Conservation (phyloP, 495 filamentous ascomycete species). For the Aspergillus cristatus region DNA sequence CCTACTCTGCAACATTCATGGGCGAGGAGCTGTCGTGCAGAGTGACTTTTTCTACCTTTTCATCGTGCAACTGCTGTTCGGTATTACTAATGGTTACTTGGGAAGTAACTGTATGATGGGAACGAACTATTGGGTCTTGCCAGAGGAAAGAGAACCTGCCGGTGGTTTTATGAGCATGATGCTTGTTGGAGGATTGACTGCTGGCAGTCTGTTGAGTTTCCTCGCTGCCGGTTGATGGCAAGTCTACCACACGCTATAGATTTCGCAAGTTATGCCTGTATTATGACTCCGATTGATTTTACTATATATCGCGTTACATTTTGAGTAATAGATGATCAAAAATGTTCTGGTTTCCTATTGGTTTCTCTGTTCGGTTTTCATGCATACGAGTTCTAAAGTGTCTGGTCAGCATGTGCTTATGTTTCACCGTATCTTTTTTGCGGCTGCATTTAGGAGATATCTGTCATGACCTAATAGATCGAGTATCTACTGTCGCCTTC, state of each 20-base stretch:
- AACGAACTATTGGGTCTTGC: slow-evolving; percentile 65
- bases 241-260: neutral
- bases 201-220: slow-evolving; percentile 86
- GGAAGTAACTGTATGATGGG: slow-evolving; percentile 86
- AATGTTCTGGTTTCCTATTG: too few relatives aligned
- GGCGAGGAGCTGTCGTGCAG: slow-evolving; percentile 53
- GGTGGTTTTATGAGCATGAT: slow-evolving; percentile 92
- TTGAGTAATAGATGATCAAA: too few relatives aligned
- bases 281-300: neutral
- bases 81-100: slow-evolving; percentile 76
- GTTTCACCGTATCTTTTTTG: too few relatives aligned
- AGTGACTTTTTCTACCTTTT: slow-evolving; percentile 86
- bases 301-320: too few relatives aligned
- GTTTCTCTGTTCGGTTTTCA: too few relatives aligned
- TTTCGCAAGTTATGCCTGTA: neutral
- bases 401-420: too few relatives aligned
- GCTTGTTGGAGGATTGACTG: slow-evolving; percentile 72
- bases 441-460: too few relatives aligned
- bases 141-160: slow-evolving; percentile 73
- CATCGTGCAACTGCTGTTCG: slow-evolving; percentile 75
- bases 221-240: slow-evolving; percentile 39
- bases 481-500: too few relatives aligned
- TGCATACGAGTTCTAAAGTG: too few relatives aligned
- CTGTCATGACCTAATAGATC: too few relatives aligned
- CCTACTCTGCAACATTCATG: slow-evolving; percentile 74